Percentiles rank a stretch among this genome's conserved stretches.
phyloP scores from a whole-genome alignment of 371 early-diverging fungal species.

The Apophysomyces ossiformis region DNA sequence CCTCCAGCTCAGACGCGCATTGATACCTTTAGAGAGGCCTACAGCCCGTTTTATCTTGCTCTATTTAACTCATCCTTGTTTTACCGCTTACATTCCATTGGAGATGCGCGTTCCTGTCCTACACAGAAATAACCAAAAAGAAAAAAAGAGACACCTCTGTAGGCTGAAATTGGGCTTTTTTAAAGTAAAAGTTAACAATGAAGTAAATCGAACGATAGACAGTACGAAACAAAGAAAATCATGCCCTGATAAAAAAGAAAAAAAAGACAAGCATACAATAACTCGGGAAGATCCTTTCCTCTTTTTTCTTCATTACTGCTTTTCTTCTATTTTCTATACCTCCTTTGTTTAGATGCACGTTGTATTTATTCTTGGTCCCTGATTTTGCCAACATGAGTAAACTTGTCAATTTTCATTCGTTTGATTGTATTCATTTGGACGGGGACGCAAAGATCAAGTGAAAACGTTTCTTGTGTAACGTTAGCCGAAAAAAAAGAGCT shows the following conservation, averaged over 20 bases:
- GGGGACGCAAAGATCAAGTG: conserved; percentile 8
- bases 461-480: neutral
- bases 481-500: neutral
- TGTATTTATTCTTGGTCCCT: neutral
- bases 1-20: neutral
- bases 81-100: neutral
- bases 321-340: neutral
- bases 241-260: neutral
- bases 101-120: neutral
- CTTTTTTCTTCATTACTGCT: neutral
- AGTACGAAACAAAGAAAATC: neutral
- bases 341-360: neutral
- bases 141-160: neutral
- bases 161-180: neutral
- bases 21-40: conserved; percentile 2
- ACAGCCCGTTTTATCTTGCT: conserved; percentile 7
- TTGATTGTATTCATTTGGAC: too few relatives aligned
- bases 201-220: neutral
- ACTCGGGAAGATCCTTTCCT: neutral
- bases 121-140: neutral
- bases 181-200: neutral
- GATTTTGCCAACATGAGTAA: neutral
- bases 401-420: neutral
- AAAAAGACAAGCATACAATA: neutral
- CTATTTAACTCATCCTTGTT: neutral